Conservation (phyloP, 2,329 filamentous ascomycete species). For the Exophiala viscosa region DNA sequence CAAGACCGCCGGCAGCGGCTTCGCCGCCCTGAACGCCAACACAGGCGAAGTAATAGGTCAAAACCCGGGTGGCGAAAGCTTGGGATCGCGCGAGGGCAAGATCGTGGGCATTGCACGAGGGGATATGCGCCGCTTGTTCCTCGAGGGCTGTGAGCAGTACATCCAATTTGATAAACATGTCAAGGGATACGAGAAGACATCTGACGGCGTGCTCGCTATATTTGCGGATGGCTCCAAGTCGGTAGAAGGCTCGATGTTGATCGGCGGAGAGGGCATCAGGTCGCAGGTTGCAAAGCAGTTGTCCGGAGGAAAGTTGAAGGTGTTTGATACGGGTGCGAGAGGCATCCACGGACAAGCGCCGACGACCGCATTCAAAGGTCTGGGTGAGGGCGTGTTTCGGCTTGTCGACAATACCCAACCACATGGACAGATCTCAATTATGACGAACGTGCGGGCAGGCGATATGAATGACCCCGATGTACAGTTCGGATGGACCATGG, state of each 20-base stretch:
- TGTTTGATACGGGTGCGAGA: slow-evolving; percentile 60
- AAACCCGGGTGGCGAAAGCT: slow-evolving; percentile 29
- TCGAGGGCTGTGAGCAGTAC: slow-evolving; percentile 53
- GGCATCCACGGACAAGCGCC: slow-evolving; percentile 65
- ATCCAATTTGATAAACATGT: slow-evolving; percentile 57
- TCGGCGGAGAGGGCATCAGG: slow-evolving; percentile 62
- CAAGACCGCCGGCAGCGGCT: slow-evolving; percentile 53
- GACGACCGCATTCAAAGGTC: slow-evolving; percentile 56
- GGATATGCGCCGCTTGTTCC: slow-evolving; percentile 59
- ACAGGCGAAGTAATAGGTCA: slow-evolving; percentile 47
- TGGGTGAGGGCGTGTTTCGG: slow-evolving; percentile 62
- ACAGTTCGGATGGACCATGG: slow-evolving; percentile 63
- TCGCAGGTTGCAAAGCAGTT: slow-evolving; percentile 60
- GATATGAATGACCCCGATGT: slow-evolving; percentile 58
- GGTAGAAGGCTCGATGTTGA: slow-evolving; percentile 55
- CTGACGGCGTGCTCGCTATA: slow-evolving; percentile 51
- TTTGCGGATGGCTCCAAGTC: slow-evolving; percentile 61
- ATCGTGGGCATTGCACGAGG: slow-evolving; percentile 60
- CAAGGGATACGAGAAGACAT: slow-evolving; percentile 56
- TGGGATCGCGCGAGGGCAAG: slow-evolving; percentile 55
- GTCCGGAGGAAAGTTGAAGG: slow-evolving; percentile 55
- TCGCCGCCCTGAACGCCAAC: slow-evolving; percentile 50
- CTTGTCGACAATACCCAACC: slow-evolving; percentile 49
- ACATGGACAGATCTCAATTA: slow-evolving; percentile 51
- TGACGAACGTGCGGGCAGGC: slow-evolving; percentile 60